Evolutionary conservation across 345 rosid species (phyloP).

Genomic region (Odontarrhena argentea): DNA sequence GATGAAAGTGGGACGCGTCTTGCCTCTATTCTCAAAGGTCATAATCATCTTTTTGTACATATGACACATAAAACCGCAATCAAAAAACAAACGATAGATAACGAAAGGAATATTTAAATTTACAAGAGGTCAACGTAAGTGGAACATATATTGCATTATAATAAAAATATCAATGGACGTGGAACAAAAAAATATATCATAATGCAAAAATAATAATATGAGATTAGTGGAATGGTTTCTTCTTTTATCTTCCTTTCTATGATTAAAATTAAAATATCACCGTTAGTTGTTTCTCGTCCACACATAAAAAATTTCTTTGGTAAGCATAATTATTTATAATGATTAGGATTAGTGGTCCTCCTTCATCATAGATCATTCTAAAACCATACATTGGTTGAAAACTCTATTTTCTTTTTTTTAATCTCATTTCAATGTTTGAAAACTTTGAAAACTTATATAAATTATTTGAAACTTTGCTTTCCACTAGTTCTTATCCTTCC

Average conservation of each 20-base stretch:
- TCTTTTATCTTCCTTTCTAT: conserved; percentile 8
- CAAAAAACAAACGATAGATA: conserved; percentile 35
- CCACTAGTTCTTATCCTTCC: conserved; percentile 34
- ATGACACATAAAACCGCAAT: conserved; percentile 38
- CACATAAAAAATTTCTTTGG: conserved; percentile 1
- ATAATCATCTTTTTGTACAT: conserved; percentile 33
- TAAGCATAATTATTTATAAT: conserved; percentile 30
- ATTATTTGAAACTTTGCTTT: conserved; percentile 29
- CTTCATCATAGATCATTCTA: conserved; percentile 18
- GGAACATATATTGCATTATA: conserved; percentile 17
- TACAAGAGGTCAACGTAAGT: conserved; percentile 37
- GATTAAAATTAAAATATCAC: background rate
- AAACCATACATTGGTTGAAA: conserved; percentile 37
- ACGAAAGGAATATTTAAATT: conserved; percentile 15
- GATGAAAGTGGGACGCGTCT: conserved; percentile 36
- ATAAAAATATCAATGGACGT: conserved; percentile 12
- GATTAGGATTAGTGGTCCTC: conserved; percentile 31
- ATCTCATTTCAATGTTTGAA: conserved; percentile 17
- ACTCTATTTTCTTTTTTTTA: conserved; percentile 20
- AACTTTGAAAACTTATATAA: background rate
- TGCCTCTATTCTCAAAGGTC: conserved; percentile 34
- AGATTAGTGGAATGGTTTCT: conserved; percentile 6
- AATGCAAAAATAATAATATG: background rate
- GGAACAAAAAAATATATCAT: conserved; percentile 21
- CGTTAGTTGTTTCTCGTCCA: conserved; percentile 36